Evolutionary conservation across 192 early-diverging fungal species (phyloP).

Genomic region (Coemansia sp.): DNA sequence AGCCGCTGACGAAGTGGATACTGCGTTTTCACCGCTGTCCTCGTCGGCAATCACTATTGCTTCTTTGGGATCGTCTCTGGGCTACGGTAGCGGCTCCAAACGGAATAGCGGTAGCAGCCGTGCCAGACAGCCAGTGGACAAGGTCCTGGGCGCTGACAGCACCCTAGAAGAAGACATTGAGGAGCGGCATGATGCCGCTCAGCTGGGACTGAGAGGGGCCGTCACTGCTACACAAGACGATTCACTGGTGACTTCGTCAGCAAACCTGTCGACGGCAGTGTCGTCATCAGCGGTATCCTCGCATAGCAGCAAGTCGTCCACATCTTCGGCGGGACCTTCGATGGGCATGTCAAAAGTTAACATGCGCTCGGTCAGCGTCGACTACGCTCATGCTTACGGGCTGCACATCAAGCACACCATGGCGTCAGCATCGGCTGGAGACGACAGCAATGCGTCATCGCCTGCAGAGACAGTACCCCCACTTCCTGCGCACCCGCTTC

Average conservation of each 20-base stretch:
- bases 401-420: constrained; percentile 20
- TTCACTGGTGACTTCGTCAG: constrained; percentile 19
- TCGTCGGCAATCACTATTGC: constrained; percentile 53
- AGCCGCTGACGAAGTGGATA: constrained; percentile 26
- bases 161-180: neutral
- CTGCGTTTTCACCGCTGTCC: constrained; percentile 48
- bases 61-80: constrained; percentile 42
- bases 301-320: constrained; percentile 16
- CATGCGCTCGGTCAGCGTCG: constrained; percentile 53
- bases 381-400: constrained; percentile 38
- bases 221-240: neutral
- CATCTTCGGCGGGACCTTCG: neutral
- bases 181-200: neutral
- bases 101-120: neutral
- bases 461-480: neutral
- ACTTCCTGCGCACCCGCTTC: neutral
- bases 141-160: neutral
- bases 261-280: constrained; percentile 30
- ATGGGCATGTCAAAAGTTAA: constrained; percentile 2
- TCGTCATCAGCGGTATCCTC: constrained; percentile 24
- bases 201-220: constrained; percentile 2
- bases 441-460: neutral
- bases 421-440: constrained; percentile 1
- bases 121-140: constrained; percentile 2
- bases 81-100: constrained; percentile 10